These are phyloP conservation scores for Trichodelitschia bisporula DNA, from an alignment of 495 filamentous ascomycete genomes.

Conservation along the genomic window DNA sequence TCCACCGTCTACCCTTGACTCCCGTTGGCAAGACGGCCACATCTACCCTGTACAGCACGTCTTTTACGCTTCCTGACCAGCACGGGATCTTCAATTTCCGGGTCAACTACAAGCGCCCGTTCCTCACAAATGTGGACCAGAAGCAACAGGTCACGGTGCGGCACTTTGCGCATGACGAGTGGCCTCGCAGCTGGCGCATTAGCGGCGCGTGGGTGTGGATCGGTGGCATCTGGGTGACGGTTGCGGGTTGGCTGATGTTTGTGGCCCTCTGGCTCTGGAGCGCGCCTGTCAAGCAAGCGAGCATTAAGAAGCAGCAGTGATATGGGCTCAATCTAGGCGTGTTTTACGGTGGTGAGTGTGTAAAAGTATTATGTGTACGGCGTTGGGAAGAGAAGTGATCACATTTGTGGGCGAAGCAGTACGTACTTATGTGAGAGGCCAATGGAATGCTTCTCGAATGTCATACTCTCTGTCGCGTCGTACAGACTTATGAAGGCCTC, in stretches of 20 bases:
- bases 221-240: conserved; percentile 58
- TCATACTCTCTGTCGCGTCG: too few relatives aligned
- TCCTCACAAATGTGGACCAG: conserved; percentile 72
- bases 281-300: conserved; percentile 26
- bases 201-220: conserved; percentile 92
- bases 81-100: conserved; percentile 96
- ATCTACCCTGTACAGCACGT: conserved; percentile 45
- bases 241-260: conserved; percentile 66
- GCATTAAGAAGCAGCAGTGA: conserved; percentile 48
- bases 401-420: too few relatives aligned
- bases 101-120: conserved; percentile 87
- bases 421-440: too few relatives aligned
- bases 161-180: conserved; percentile 94
- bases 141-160: conserved; percentile 85
- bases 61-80: conserved; percentile 74
- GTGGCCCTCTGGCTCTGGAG: conserved; percentile 77
- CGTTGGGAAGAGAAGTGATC: too few relatives aligned
- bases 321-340: too few relatives aligned
- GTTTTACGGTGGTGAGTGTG: too few relatives aligned
- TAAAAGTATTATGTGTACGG: too few relatives aligned
- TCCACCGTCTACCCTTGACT: conserved; percentile 63
- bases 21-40: conserved; percentile 31
- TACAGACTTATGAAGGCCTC: too few relatives aligned
- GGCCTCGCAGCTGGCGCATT: conserved; percentile 73
- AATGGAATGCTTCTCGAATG: too few relatives aligned